These are phyloP conservation scores for Paramyrothecium roridum DNA, from an alignment of 2,329 filamentous ascomycete species.

Conservation along the genomic window DNA sequence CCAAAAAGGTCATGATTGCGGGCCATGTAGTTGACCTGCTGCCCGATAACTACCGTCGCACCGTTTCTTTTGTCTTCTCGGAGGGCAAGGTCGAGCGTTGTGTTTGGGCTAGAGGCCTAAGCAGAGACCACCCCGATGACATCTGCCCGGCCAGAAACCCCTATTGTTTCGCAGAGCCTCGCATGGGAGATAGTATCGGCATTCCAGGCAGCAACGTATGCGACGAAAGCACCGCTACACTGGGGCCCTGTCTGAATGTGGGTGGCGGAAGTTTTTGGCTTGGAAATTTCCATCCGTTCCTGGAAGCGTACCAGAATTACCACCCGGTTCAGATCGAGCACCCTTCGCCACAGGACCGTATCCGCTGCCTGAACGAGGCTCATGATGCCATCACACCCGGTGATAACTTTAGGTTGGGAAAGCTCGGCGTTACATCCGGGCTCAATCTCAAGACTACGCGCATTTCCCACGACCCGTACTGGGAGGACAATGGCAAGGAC, in stretches of 20 bases:
- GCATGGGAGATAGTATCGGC: constrained; percentile 45
- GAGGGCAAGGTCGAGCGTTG: constrained; percentile 31
- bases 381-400: constrained; percentile 32
- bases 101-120: constrained; percentile 37
- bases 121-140: constrained; percentile 34
- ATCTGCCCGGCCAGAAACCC: constrained; percentile 38
- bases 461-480: constrained; percentile 40
- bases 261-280: constrained; percentile 37
- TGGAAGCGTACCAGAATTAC: constrained; percentile 27
- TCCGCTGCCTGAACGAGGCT: constrained; percentile 25
- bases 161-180: constrained; percentile 36
- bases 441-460: constrained; percentile 38
- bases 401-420: constrained; percentile 28
- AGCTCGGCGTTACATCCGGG: constrained; percentile 36
- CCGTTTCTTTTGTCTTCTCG: constrained; percentile 34
- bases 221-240: constrained; percentile 35
- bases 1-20: constrained; percentile 34
- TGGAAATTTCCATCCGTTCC: constrained; percentile 41
- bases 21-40: constrained; percentile 38
- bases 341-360: constrained; percentile 37
- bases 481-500: constrained; percentile 37
- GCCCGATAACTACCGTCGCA: constrained; percentile 24
- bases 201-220: constrained; percentile 21
- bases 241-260: constrained; percentile 36
- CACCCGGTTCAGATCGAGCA: constrained; percentile 31